Conservation (phyloP, 176 grass and related monocot species). For the Tuctoria greenei region DNA sequence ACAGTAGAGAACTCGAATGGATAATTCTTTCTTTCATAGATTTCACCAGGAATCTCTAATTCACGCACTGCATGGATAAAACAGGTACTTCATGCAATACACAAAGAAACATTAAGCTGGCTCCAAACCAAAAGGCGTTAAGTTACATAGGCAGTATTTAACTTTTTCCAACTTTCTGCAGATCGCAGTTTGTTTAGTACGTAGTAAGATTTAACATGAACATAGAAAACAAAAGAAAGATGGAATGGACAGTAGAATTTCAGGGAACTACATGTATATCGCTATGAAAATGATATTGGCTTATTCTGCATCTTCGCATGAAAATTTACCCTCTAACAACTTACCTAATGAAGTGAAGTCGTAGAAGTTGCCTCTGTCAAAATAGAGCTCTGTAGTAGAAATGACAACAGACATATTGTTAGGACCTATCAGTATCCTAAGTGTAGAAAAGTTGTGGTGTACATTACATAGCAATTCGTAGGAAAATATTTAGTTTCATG, state of each 20-base stretch:
- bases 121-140: no score
- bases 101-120: no score
- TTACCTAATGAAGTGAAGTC: conserved; percentile 93
- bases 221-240: not conserved
- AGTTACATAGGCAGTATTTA: no score
- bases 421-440: conserved; percentile 1
- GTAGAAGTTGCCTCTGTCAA: conserved; percentile 89
- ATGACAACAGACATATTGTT: conserved; percentile 20
- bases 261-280: not conserved
- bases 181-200: no score
- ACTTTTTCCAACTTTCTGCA: no score
- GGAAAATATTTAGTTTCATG: not conserved
- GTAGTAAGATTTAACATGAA: not conserved
- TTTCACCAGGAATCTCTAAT: no score
- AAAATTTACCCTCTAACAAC: conserved; percentile 9
- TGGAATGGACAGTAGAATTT: not conserved
- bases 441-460: no score
- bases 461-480: not conserved
- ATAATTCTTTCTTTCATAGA: no score
- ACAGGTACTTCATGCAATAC: not conserved
- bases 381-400: conserved; percentile 69
- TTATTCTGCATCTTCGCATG: not conserved
- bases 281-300: not conserved
- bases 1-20: conserved; percentile 91
- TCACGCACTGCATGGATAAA: no score